phyloP scores from a whole-genome alignment of 192 early-diverging fungal species.

The Allomyces macrogynus region DNA sequence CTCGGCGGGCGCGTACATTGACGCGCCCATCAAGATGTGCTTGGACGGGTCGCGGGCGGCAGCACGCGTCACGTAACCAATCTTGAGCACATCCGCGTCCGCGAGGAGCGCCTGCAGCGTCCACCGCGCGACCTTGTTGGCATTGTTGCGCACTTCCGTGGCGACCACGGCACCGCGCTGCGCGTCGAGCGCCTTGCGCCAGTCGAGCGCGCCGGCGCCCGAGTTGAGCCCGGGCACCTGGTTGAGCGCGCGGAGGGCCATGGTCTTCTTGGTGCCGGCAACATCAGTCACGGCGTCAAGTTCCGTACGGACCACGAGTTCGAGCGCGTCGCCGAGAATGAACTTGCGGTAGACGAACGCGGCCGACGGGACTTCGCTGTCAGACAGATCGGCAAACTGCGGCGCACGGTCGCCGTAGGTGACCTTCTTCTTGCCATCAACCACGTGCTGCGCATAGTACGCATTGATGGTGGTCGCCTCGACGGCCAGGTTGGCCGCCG shows the following conservation, averaged over 20 bases:
- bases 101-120: slow-evolving; percentile 76
- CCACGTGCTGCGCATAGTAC: slow-evolving; percentile 64
- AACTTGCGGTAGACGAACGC: slow-evolving; percentile 74
- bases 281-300: slow-evolving; percentile 55
- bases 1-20: slow-evolving; percentile 71
- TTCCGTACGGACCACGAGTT: slow-evolving; percentile 68
- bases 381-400: slow-evolving; percentile 29
- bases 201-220: slow-evolving; percentile 53
- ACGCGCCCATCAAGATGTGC: slow-evolving; percentile 66
- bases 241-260: slow-evolving; percentile 67
- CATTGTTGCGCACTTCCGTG: slow-evolving; percentile 95
- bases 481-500: slow-evolving; percentile 53
- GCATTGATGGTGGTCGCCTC: slow-evolving; percentile 78
- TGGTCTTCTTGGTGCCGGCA: slow-evolving; percentile 19
- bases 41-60: slow-evolving; percentile 54
- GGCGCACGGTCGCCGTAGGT: slow-evolving; percentile 54
- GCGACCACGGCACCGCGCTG: slow-evolving; percentile 91
- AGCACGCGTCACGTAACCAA: slow-evolving; percentile 67
- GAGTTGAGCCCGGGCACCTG: slow-evolving; percentile 69
- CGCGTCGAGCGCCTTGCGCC: slow-evolving; percentile 81
- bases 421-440: slow-evolving; percentile 25
- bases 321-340: slow-evolving; percentile 37
- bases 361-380: slow-evolving; percentile 29
- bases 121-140: slow-evolving; percentile 85
- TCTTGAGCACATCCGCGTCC: slow-evolving; percentile 71